These are phyloP conservation scores for Myxozyma neglecta DNA, from an alignment of 805 yeast species.

Conservation along the genomic window DNA sequence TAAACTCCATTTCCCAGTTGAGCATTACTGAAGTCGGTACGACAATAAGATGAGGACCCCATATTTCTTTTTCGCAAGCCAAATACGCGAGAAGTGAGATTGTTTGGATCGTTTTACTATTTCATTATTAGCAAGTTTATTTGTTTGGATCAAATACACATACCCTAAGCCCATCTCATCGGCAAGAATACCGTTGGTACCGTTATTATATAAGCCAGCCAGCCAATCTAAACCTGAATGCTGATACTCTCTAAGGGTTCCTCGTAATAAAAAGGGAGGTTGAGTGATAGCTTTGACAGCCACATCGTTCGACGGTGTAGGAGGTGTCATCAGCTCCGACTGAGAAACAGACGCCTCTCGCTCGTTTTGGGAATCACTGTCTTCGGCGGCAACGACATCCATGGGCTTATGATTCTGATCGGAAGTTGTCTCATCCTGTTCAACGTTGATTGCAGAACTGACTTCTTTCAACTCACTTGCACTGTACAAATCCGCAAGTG, in stretches of 20 bases:
- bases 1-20: constrained; percentile 99
- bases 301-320: constrained; percentile 19
- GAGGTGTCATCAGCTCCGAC: constrained; percentile 17
- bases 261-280: constrained; percentile 69
- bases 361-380: constrained; percentile 17
- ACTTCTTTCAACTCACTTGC: neutral
- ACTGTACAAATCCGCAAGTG: constrained; percentile 9
- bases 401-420: neutral
- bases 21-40: constrained; percentile 97
- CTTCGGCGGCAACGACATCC: constrained; percentile 30
- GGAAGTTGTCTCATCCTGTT: neutral
- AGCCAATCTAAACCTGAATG: constrained; percentile 97
- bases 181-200: constrained; percentile 94
- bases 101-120: constrained; percentile 84
- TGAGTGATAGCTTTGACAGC: constrained; percentile 46
- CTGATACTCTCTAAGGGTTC: constrained; percentile 84
- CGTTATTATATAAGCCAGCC: constrained; percentile 86
- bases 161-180: constrained; percentile 95
- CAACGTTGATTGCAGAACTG: neutral
- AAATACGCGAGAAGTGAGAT: constrained; percentile 80
- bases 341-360: constrained; percentile 12
- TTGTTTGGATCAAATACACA: neutral
- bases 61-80: constrained; percentile 88
- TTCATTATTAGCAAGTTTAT: neutral
- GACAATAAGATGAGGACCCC: constrained; percentile 98